Percentiles rank a stretch among this genome's conserved stretches.
phyloP scores from a whole-genome alignment of 345 rosid species.

The Rhizophora apiculata region DNA sequence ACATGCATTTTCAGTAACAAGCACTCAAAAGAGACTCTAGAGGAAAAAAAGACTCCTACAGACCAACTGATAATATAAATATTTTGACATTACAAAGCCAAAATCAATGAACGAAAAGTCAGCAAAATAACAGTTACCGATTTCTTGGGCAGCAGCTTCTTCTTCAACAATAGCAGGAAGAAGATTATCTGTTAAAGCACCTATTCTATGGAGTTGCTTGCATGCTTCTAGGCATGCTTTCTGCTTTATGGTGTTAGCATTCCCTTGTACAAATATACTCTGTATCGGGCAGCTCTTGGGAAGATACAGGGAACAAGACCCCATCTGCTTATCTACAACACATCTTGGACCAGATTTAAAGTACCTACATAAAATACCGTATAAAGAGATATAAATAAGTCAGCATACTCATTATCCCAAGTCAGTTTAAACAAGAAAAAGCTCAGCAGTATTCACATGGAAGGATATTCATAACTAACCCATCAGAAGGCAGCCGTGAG shows the following conservation, averaged over 20 bases:
- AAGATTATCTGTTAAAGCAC: slow-evolving; percentile 78
- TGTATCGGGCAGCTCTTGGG: slow-evolving; percentile 73
- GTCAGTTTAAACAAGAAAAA: neutral
- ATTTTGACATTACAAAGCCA: too few relatives aligned
- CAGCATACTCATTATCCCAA: too few relatives aligned
- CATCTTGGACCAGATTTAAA: slow-evolving; percentile 69
- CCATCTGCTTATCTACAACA: slow-evolving; percentile 42
- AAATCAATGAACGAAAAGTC: too few relatives aligned
- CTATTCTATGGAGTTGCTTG: slow-evolving; percentile 57
- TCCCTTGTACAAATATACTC: slow-evolving; percentile 39
- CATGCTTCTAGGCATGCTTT: slow-evolving; percentile 83
- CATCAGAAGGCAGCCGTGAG: slow-evolving; percentile 84
- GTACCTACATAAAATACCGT: slow-evolving; percentile 44
- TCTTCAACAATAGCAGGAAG: slow-evolving; percentile 66
- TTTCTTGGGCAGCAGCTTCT: slow-evolving; percentile 42
- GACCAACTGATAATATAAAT: too few relatives aligned
- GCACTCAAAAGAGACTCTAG: too few relatives aligned
- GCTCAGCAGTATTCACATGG: neutral
- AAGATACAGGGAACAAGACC: slow-evolving; percentile 47
- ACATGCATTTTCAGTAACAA: too few relatives aligned
- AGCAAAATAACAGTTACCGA: slow-evolving; percentile 24
- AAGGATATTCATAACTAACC: slow-evolving; percentile 41
- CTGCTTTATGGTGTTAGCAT: slow-evolving; percentile 44
- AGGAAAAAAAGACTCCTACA: too few relatives aligned
- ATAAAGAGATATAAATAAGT: neutral